Evolutionary conservation across 2,329 filamentous ascomycete genomes (phyloP), one percentile per base, ranked within the genome.

Genomic region (Colletotrichum incanum): DNA sequence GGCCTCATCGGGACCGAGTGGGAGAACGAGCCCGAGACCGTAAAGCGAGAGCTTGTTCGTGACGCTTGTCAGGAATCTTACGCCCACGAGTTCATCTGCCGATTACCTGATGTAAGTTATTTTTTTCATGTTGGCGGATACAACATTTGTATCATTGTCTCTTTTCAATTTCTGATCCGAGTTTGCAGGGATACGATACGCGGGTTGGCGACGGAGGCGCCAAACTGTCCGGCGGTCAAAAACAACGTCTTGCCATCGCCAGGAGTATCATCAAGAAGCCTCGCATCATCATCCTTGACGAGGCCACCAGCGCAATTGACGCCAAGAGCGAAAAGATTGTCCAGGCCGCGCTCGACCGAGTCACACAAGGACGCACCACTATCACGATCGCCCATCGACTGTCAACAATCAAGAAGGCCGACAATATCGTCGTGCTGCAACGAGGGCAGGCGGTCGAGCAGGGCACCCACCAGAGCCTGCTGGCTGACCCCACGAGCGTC

Each of bases 181-280:
- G 16, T 14, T 2, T 41, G 16, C 37, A 76, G 74, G 86, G 86
- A 7, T 92, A 91, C 75, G 83, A 86, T 2, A 89, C 89, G 0
- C 80, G 83, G 11, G 88, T 91, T 2, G 90, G 90, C 2, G 88
- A 91, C 75, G 84, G 85, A 26, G 90, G 91, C 20, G 87, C 88
- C 62, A 88, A 88, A 74, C 80, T 92, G 1, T 90, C 88, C 31
- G 90, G 90, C 23, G 90, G 90, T 2, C 90, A 92, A 75, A 84
- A 89, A 20, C 90, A 92, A 75, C 84, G 90, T 6, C 83, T 92
- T 9, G 88, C 90, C 0, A 92, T 92, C 68, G 90, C 90, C 1
- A 85, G 90, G 26, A 88, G 87, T 50, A 90, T 92, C 65, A 82
- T 92, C 61, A 87, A 87, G 64, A 82, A 90, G 74, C 88, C 91